A percentile compares a stretch with the other conserved stretches of the same genome.
These are phyloP conservation scores for Ramichloridium luteum DNA, from an alignment of 2,329 filamentous ascomycete species.

Conservation along the genomic window DNA sequence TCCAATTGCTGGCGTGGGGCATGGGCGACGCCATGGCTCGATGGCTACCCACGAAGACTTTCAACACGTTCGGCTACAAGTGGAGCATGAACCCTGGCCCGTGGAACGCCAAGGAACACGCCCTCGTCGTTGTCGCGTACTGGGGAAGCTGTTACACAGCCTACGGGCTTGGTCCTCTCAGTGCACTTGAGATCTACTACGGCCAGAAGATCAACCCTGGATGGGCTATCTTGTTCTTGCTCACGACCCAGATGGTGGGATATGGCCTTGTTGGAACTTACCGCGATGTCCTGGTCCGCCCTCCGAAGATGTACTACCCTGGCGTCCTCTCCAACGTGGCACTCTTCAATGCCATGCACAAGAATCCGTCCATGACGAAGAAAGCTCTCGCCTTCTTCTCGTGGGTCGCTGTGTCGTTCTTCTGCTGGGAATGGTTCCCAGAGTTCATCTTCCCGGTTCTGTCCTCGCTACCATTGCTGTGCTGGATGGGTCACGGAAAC, in stretches of 20 bases:
- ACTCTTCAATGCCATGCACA: slow-evolving; percentile 12
- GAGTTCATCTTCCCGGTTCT: slow-evolving; percentile 22
- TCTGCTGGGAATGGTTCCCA: slow-evolving; percentile 24
- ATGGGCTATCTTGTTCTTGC: slow-evolving; percentile 9
- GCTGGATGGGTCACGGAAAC: slow-evolving; percentile 24
- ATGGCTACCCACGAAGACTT: slow-evolving; percentile 15
- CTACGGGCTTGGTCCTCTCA: slow-evolving; percentile 9
- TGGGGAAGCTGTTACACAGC: slow-evolving; percentile 16
- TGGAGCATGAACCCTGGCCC: slow-evolving; percentile 25
- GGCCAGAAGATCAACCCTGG: slow-evolving; percentile 6
- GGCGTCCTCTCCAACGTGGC: slow-evolving; percentile 7
- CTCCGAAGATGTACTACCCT: slow-evolving; percentile 83
- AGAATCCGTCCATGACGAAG: slow-evolving; percentile 8
- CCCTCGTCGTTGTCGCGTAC: slow-evolving; percentile 24
- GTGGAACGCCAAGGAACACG: slow-evolving; percentile 27
- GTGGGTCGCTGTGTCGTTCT: slow-evolving; percentile 12
- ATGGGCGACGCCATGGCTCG: slow-evolving; percentile 10
- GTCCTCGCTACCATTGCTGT: slow-evolving; percentile 19
- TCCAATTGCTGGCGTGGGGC: slow-evolving; percentile 9
- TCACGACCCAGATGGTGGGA: slow-evolving; percentile 37
- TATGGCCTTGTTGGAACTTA: slow-evolving; percentile 77
- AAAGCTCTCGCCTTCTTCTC: slow-evolving; percentile 7
- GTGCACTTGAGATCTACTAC: slow-evolving; percentile 10
- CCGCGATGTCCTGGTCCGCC: slow-evolving; percentile 66
- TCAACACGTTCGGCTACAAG: slow-evolving; percentile 18